Percentiles rank a stretch among this genome's conserved stretches.
Evolutionary conservation across 345 rosid genomes (phyloP).

Genomic region (Hirschfeldia incana): DNA sequence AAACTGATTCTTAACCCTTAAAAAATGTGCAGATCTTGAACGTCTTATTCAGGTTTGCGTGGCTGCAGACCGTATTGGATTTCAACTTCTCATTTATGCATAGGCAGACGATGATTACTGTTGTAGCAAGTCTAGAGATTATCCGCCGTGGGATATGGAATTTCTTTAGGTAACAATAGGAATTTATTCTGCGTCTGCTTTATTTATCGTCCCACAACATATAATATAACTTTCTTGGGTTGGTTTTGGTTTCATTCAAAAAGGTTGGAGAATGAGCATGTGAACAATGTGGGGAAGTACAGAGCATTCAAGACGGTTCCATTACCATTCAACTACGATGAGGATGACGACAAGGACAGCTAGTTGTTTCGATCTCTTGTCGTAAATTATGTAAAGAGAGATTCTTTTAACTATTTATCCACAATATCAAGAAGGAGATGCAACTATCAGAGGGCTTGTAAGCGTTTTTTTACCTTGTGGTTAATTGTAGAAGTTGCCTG

Average conservation of each 20-base stretch:
- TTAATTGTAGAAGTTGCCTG: constrained; percentile 17
- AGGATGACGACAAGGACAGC: constrained; percentile 58
- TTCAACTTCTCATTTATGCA: constrained; percentile 44
- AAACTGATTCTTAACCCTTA: neutral
- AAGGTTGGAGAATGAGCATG: constrained; percentile 76
- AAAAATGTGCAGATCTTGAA: constrained; percentile 43
- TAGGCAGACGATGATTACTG: constrained; percentile 43
- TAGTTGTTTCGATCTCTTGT: constrained; percentile 8
- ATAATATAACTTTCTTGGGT: neutral
- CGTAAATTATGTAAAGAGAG: neutral
- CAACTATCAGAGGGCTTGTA: neutral
- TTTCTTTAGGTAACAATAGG: constrained; percentile 55
- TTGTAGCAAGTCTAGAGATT: constrained; percentile 71
- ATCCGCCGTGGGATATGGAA: constrained; percentile 77
- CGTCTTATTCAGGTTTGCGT: constrained; percentile 62
- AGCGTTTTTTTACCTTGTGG: constrained; percentile 3
- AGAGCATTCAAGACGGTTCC: constrained; percentile 80
- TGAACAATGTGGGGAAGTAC: constrained; percentile 67
- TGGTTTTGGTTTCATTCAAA: constrained; percentile 15
- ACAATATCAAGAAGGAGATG: constrained; percentile 4
- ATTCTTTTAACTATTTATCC: neutral
- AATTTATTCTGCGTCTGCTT: neutral
- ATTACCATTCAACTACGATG: constrained; percentile 62
- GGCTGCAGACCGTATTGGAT: constrained; percentile 63
- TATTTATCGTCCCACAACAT: constrained; percentile 1